Conservation (phyloP, 139 green algal species). For the Trebouxia sp. region DNA sequence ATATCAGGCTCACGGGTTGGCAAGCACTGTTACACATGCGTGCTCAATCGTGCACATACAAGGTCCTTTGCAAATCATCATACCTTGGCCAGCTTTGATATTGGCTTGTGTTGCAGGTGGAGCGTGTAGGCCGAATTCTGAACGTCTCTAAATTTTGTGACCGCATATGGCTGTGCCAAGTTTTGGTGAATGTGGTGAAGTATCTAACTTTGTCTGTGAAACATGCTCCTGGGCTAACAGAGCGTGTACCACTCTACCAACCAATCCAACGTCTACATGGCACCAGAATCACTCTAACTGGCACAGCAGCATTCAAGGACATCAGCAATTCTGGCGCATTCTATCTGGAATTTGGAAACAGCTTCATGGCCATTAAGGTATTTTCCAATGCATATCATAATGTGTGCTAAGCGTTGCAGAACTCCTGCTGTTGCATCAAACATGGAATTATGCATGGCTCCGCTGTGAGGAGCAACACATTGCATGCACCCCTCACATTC, state of each 20-base stretch:
- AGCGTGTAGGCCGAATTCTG: not conserved
- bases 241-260: not conserved
- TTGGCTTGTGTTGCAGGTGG: constrained; percentile 18
- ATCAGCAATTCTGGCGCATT: constrained; percentile 13
- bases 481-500: no score
- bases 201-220: constrained; percentile 1
- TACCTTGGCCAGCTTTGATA: not conserved
- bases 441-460: not conserved
- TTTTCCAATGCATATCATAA: not conserved
- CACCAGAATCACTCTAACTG: constrained; percentile 11
- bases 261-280: constrained; percentile 3
- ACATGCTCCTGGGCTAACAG: not conserved
- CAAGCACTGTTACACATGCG: no score
- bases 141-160: not conserved
- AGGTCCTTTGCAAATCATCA: not conserved
- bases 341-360: constrained; percentile 21
- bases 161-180: not conserved
- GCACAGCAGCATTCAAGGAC: constrained; percentile 14
- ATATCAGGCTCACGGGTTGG: no score
- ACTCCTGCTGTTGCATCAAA: not conserved
- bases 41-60: not conserved
- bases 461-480: no score
- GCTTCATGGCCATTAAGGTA: not conserved
- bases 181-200: constrained; percentile 9
- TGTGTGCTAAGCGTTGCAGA: not conserved